Evolutionary conservation across 202 grass and related monocot species (phyloP).

Genomic region (Zoysia matrella): DNA sequence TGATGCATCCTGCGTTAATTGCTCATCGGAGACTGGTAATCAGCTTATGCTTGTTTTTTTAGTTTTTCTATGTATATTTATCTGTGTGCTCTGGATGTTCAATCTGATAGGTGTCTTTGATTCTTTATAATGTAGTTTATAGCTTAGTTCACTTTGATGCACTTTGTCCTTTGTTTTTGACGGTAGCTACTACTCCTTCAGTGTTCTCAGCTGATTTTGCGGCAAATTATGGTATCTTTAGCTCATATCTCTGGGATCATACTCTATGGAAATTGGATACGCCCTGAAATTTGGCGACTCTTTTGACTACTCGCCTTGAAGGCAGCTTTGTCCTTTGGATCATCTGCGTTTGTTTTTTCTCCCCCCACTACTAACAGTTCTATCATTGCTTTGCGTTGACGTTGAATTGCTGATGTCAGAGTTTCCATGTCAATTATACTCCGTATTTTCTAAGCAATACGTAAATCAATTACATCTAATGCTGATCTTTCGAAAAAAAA

Average conservation of each 20-base stretch:
- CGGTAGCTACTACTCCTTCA: not conserved
- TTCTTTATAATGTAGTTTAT: conserved; percentile 6
- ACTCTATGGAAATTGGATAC: not conserved
- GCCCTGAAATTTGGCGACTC: conserved; percentile 1
- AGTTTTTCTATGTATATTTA: not conserved
- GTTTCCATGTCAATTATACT: not conserved
- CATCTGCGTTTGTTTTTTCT: not conserved
- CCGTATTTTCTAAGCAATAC: too few relatives aligned
- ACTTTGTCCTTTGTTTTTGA: conserved; percentile 17
- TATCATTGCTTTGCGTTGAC: not conserved
- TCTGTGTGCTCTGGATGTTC: not conserved
- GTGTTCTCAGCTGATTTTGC: conserved; percentile 10
- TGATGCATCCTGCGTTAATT: not conserved
- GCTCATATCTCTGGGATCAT: not conserved
- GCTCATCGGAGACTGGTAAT: not conserved
- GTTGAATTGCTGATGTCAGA: not conserved
- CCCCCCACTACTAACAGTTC: not conserved
- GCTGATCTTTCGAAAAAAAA: too few relatives aligned
- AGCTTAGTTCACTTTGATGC: conserved; percentile 20
- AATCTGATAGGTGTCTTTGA: not conserved
- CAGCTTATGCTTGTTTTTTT: not conserved
- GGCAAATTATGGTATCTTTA: conserved; percentile 4
- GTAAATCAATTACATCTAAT: not conserved
- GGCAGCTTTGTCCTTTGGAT: not conserved
- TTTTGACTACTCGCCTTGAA: conserved; percentile 3